phyloP scores from a whole-genome alignment of 2,329 filamentous ascomycete genomes.

The Biscogniauxia mediterranea region DNA sequence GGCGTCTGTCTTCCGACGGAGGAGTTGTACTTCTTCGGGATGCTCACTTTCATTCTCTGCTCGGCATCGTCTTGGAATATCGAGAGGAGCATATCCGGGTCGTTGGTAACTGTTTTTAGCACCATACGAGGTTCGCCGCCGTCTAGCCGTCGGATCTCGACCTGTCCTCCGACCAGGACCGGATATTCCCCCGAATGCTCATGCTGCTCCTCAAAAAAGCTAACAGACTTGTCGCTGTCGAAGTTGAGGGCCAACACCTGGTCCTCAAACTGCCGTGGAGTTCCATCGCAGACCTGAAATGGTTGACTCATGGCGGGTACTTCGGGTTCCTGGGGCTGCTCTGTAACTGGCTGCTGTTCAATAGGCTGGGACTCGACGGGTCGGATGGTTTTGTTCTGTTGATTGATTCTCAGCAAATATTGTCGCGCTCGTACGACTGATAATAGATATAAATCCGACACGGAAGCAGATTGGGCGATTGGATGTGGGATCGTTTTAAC shows the following conservation, averaged over 20 bases:
- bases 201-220: conserved; percentile 39
- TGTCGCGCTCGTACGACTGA: neutral
- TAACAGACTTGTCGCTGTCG: conserved; percentile 34
- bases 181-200: conserved; percentile 24
- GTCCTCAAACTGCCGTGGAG: conserved; percentile 29
- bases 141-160: conserved; percentile 41
- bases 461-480: neutral
- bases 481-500: conserved; percentile 3
- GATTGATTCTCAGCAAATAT: conserved; percentile 1
- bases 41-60: conserved; percentile 40
- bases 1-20: conserved; percentile 29
- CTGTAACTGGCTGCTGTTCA: conserved; percentile 13
- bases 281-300: conserved; percentile 22
- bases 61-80: conserved; percentile 32
- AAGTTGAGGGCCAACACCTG: conserved; percentile 37
- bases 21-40: conserved; percentile 37
- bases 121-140: conserved; percentile 39
- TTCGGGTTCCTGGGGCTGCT: conserved; percentile 10
- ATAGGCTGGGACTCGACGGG: conserved; percentile 15
- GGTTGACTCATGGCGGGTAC: conserved; percentile 13
- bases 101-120: conserved; percentile 46
- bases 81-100: conserved; percentile 38
- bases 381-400: conserved; percentile 21
- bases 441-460: neutral
- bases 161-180: conserved; percentile 43